Percentiles rank a stretch among this genome's conserved stretches.
These are phyloP conservation scores for Linnemannia exigua DNA, from an alignment of 192 early-diverging fungal genomes.

Conservation along the genomic window DNA sequence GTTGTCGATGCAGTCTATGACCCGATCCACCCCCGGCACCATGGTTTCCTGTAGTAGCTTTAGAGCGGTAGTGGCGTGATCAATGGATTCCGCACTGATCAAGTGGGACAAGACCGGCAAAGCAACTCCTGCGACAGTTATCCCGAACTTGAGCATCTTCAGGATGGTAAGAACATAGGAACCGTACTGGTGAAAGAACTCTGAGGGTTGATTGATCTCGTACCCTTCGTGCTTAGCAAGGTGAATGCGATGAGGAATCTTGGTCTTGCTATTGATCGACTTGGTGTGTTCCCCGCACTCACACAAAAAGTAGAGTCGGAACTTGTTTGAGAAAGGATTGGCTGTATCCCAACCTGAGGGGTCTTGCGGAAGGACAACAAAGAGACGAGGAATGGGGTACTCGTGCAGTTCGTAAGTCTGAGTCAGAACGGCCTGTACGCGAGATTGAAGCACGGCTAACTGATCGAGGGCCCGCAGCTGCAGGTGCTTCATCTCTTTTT, in stretches of 20 bases:
- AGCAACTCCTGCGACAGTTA: constrained; percentile 5
- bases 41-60: constrained; percentile 3
- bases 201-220: not conserved
- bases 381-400: constrained; percentile 39
- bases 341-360: not conserved
- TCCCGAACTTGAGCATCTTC: constrained; percentile 18
- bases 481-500: constrained; percentile 16
- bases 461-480: constrained; percentile 19
- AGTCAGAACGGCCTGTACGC: constrained; percentile 23
- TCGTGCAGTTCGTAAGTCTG: constrained; percentile 41
- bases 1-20: too few species aligned
- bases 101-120: constrained; percentile 4
- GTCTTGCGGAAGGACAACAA: constrained; percentile 21
- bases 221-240: constrained; percentile 24
- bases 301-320: constrained; percentile 22
- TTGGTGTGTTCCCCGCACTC: constrained; percentile 21
- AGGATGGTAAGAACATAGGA: constrained; percentile 10
- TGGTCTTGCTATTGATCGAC: not conserved
- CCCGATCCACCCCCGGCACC: not conserved
- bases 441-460: constrained; percentile 13
- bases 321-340: constrained; percentile 15
- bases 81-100: not conserved
- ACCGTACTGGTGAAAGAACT: constrained; percentile 19
- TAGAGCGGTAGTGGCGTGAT: not conserved
- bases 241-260: constrained; percentile 17